Evolutionary conservation across 257 asterid genomes (phyloP), one percentile per base, ranked within the genome.

Genomic region (Solanum bulbocastanum): DNA sequence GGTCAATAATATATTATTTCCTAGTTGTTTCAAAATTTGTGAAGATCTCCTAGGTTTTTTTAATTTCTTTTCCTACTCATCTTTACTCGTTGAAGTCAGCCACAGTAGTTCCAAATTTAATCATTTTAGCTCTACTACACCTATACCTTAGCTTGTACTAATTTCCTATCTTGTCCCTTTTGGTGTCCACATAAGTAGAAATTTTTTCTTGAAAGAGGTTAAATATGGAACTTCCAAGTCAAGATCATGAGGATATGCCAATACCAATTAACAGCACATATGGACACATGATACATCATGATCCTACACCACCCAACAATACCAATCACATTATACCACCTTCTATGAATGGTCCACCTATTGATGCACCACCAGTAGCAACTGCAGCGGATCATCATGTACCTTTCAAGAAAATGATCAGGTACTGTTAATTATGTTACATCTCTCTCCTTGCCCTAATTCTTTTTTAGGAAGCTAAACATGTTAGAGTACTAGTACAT

Each of bases 251-350:
- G 88, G 98, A 94, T 79, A 93, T 94, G 96, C 94, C 98, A 84
- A 56, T 94, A 30, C 99, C 99, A n/a, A 94, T 96, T 30, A 95
- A 90, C 92, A 94, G 92, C 35, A 85, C 94, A 32, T 96, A 95
- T 87, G 84, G 62, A 15, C 91, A 93, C 91, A 87, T 94, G 90
- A 91, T 93, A 30, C 96, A 91, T 86, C 94, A 91, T 84, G 88
- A 90, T 52, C 87, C 91, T 22, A 9, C 92, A 58, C 32, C 89
- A 92, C 92, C 88, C 87, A 86, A 82, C 82, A 87, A 46, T 66
- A 40, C 58, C 35, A 85, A 85, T 40, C 87, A 85, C 88, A 84
- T 90, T 22, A 84, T 90, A 78, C 91, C 94, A 23, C 88, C 93
- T 10, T 86, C 94, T 58, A 90, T 92, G 68, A 91, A 87, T 87